phyloP scores from a whole-genome alignment of 176 grass and related monocot genomes.

The Hordeum marinum region DNA sequence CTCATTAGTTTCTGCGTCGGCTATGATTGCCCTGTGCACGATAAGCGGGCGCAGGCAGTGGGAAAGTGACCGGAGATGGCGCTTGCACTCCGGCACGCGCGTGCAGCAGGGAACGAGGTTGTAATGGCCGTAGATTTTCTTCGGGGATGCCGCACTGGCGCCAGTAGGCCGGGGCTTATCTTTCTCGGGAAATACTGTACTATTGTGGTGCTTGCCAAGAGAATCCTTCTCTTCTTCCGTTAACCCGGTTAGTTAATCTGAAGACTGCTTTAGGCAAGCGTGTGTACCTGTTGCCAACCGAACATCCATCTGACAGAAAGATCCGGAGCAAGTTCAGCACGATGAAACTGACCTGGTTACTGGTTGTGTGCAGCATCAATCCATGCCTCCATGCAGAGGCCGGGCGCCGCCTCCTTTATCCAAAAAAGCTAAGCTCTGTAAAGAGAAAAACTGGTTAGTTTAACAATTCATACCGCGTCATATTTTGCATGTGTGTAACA shows the following conservation, averaged over 20 bases:
- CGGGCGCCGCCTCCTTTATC: neutral
- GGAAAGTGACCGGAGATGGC: slow-evolving; percentile 20
- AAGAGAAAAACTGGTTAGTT: neutral
- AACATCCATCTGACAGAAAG: neutral
- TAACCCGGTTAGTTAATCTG: neutral
- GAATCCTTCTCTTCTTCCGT: neutral
- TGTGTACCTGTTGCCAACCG: neutral
- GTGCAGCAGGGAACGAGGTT: neutral
- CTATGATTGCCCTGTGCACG: slow-evolving; percentile 35
- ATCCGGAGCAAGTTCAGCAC: neutral
- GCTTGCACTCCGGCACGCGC: neutral
- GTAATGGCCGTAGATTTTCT: neutral
- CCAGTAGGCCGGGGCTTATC: neutral
- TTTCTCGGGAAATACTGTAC: neutral
- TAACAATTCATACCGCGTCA: neutral
- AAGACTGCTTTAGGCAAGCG: neutral
- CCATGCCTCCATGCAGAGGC: neutral
- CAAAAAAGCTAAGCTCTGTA: neutral
- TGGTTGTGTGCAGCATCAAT: too few species aligned
- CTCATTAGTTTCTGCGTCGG: neutral
- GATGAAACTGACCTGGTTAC: neutral
- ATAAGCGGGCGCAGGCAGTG: slow-evolving; percentile 14
- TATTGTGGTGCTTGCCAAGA: neutral
- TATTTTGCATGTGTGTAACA: neutral
- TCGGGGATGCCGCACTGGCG: neutral